Evolutionary conservation across 1,284 basidiomycete genomes (phyloP).

Genomic region (Peniophora sp.): DNA sequence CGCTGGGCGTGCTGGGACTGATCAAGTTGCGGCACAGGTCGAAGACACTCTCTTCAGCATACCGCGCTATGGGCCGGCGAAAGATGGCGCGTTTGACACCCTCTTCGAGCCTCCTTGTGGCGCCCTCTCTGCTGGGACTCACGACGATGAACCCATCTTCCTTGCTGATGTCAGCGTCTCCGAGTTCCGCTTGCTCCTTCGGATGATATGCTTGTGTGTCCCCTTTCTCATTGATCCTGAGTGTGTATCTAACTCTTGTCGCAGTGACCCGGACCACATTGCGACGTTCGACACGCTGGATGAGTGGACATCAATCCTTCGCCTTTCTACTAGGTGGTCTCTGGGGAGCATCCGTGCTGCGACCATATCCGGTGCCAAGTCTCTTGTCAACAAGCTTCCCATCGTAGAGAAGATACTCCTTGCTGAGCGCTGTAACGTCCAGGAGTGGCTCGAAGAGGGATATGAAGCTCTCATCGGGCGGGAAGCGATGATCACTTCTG

Average conservation of each 20-base stretch:
- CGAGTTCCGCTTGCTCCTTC: background rate
- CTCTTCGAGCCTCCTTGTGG: background rate
- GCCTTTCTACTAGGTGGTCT: slow-evolving; percentile 7
- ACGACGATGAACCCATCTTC: background rate
- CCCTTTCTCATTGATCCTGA: no score
- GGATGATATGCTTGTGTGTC: no score
- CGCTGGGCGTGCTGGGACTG: no score
- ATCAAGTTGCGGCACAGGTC: background rate
- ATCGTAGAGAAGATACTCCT: background rate
- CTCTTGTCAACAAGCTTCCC: background rate
- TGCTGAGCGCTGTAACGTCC: background rate
- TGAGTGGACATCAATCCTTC: slow-evolving; percentile 5
- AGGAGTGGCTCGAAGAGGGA: background rate
- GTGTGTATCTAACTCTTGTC: no score
- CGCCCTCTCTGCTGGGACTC: background rate
- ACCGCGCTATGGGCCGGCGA: background rate
- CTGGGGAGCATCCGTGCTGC: slow-evolving; percentile 2
- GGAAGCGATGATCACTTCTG: background rate
- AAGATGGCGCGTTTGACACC: background rate
- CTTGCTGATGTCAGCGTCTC: background rate
- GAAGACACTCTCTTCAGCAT: background rate
- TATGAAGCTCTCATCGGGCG: background rate
- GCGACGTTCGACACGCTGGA: background rate
- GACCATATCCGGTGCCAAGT: background rate
- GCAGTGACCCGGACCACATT: no score